Conservation (phyloP, 2,329 filamentous ascomycete species). For the Trichophyton rubrum region DNA sequence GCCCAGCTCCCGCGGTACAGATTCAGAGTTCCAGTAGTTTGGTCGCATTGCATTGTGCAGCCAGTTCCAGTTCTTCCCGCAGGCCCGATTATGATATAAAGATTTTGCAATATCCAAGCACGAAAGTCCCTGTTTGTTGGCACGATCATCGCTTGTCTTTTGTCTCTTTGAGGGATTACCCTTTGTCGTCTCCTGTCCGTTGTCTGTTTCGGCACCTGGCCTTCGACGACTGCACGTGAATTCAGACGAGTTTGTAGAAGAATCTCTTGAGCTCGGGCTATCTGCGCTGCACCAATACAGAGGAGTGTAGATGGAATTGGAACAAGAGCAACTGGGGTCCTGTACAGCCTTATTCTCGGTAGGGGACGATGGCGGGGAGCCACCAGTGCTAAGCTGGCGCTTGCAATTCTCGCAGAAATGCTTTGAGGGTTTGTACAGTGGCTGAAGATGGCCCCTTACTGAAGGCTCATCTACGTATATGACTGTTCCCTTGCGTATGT, state of each 20-base stretch:
- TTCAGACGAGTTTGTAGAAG: too few species aligned
- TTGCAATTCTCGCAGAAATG: conserved; percentile 23
- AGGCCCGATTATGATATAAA: conserved; percentile 21
- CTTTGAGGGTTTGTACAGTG: conserved; percentile 7
- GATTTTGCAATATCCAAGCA: conserved; percentile 20
- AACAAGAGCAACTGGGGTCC: neutral
- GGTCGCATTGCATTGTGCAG: conserved; percentile 24
- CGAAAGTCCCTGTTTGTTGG: conserved; percentile 1
- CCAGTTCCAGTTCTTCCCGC: conserved; percentile 25
- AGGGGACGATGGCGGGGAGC: neutral
- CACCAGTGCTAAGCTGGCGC: conserved; percentile 2
- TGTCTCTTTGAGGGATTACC: conserved; percentile 5
- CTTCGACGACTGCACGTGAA: neutral
- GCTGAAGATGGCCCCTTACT: conserved; percentile 23
- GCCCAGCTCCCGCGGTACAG: neutral
- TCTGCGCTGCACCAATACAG: neutral
- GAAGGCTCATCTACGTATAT: conserved; percentile 26
- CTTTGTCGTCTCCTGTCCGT: neutral
- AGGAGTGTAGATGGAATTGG: neutral
- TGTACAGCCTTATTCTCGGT: neutral
- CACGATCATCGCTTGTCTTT: neutral
- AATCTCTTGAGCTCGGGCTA: neutral
- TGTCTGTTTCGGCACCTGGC: neutral
- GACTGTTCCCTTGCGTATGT: conserved; percentile 17
- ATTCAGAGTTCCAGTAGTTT: conserved; percentile 9